Base-by-base conservation (phyloP, 306 rosid species). In the Quillaja saponaria region DNA sequence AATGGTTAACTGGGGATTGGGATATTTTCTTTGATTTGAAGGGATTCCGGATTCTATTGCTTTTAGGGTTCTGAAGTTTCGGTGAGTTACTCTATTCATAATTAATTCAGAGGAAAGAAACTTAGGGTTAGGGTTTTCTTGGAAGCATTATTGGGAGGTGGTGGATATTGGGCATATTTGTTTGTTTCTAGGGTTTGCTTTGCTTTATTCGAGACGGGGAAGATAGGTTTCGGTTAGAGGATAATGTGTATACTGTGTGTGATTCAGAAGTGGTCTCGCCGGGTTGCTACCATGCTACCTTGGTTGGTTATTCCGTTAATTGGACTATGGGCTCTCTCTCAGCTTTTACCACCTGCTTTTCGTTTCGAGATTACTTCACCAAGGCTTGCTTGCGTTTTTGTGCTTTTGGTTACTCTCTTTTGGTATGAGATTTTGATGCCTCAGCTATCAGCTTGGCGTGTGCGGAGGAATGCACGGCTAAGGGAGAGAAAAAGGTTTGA, bases 401-500 rank as follows among this genome's bases (percentile, higher is more conserved):
- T 94, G 70, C 84, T 94, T 48, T 69, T 94, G 84, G 81, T 89
- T 71, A 94, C 99, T 67, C 86, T 94, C 41, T 94, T 94, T 63
- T 94, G 99, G 99, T 94, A 94, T 70, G 99, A 94, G 96, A 80
- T 94, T 76, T 83, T 94, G 85, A 94, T 94, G 99, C 99, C 99
- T 12, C 92, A 82, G 84, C 78, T 94, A 39, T 94, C 99, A 0
- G 85, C 97, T n/a, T 94, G 99, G 99, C 81, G 97, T 25, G 76
- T 75, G 14, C 71, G 86, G 39, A 78, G 99, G 76, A 94, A 77
- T 64, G 90, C 96, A 0, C 71, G 83, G 52, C 84, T 94, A 49
- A 78, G 96, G 73, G 99, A 94, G 81, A 85, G 95, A 41, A 89
- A 85, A 80, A 83, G 97, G 77, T 85, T 42, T 71, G 97, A 94